Base-by-base conservation (phyloP, 306 rosid genomes). In the Lupinus albus region DNA sequence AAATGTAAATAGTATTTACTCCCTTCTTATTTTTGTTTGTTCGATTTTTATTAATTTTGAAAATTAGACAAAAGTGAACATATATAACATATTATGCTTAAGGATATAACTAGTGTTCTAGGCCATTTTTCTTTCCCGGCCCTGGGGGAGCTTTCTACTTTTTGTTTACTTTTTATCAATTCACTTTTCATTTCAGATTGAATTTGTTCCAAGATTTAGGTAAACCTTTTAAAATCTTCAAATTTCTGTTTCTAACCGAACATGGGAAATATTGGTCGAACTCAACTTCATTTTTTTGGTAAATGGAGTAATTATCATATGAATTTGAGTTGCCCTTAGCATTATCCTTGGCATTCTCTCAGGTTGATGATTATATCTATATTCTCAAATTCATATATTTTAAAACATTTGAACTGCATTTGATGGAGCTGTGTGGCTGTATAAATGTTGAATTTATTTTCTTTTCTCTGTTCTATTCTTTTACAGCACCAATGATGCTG, bases 401-500 rank as follows among this genome's bases (percentile, higher is more conserved):
- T 57, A 28, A 20, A 60, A 28, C 58, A 17, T 46, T 11, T 13
- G 11, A 46, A 67, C 53, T 46, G 11, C 25, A 25, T 62, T 62
- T 18, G 64, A 21, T 56, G n/a, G n/a, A 11, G 6, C 10, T 46
- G 7, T 33, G 8, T 69, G 42, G 41, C 51, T 54, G 15, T 66
- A 57, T 66, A 57, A 35, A 77, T 65, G 61, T 63, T 39, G 65
- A 53, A 48, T 11, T 68, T 42, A 41, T 11, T 17, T 72, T 36
- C 18, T 16, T 58, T 14, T 49, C 11, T 11, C 14, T 49, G 4
- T 25, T 13, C 45, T 7, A 53, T 12, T 41, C 49, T 70, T 76
- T 74, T 67, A 48, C 86, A 89, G 94, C 76, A 89, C 96, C 10
- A 87, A 85, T 57, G 96, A 87, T 78, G 79, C 79, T 3, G 86